These are phyloP conservation scores for Sporothrix schenckii DNA, from an alignment of 2,329 filamentous ascomycete species.

Conservation along the genomic window DNA sequence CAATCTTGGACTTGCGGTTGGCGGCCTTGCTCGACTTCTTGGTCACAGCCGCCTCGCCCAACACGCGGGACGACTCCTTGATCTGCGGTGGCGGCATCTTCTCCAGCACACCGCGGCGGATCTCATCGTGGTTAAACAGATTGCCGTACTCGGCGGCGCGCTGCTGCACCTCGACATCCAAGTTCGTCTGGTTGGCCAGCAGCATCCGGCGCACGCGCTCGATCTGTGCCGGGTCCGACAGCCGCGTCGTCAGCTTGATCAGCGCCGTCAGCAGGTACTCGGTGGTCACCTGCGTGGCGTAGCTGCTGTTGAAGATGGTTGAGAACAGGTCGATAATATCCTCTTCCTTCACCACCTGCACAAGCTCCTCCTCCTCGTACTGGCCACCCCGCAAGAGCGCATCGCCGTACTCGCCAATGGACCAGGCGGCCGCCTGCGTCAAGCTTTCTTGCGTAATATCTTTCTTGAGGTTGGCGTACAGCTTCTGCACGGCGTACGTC, in stretches of 20 bases:
- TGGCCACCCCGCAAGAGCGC: conserved; percentile 84
- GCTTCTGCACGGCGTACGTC: conserved; percentile 93
- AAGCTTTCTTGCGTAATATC: conserved; percentile 97
- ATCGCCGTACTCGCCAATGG: conserved; percentile 96
- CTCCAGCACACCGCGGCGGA: conserved; percentile 87
- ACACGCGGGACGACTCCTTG: conserved; percentile 87
- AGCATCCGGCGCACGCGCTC: conserved; percentile 82
- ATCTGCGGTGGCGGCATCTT: conserved; percentile 98
- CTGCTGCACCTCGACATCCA: conserved; percentile 96
- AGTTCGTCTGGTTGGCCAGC: conserved; percentile 75
- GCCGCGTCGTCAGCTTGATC: conserved; percentile 90
- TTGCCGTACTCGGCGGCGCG: conserved; percentile 94
- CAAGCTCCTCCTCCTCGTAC: conserved; percentile 91
- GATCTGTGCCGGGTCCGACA: conserved; percentile 81
- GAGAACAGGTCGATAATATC: conserved; percentile 93
- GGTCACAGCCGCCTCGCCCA: conserved; percentile 71
- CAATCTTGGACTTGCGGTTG: conserved; percentile 74
- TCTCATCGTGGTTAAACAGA: conserved; percentile 85
- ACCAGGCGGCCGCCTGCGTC: conserved; percentile 92
- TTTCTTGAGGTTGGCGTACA: conserved; percentile 87
- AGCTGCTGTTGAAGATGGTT: conserved; percentile 90
- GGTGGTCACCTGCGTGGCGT: conserved; percentile 84
- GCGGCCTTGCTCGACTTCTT: conserved; percentile 65
- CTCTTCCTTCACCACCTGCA: conserved; percentile 76
- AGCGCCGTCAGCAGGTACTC: conserved; percentile 95